Percentiles rank a stretch among this genome's conserved stretches.
Conservation (phyloP, 371 early-diverging fungal species). For the Thermomucor indicae-seudaticae region DNA sequence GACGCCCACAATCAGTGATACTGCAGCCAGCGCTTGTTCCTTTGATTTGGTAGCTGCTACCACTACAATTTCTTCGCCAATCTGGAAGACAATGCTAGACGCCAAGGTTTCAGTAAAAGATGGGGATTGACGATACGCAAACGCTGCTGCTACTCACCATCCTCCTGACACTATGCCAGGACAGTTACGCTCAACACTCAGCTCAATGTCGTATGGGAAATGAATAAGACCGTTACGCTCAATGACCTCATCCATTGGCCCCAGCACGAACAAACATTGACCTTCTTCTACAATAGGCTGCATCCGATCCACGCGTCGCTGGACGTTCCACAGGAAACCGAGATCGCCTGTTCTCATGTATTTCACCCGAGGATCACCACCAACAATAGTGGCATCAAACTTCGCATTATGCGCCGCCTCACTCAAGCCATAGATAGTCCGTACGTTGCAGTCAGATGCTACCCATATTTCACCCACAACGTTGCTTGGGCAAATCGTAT, state of each 20-base stretch:
- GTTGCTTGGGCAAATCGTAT: slow-evolving; percentile 60
- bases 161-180: slow-evolving; percentile 49
- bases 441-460: slow-evolving; percentile 60
- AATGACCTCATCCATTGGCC: slow-evolving; percentile 67
- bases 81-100: slow-evolving; percentile 48
- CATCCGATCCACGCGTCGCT: slow-evolving; percentile 33
- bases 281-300: slow-evolving; percentile 51
- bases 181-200: slow-evolving; percentile 63
- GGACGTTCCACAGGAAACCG: slow-evolving; percentile 76
- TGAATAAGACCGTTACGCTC: slow-evolving; percentile 69
- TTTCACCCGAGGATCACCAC: slow-evolving; percentile 57
- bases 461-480: slow-evolving; percentile 90
- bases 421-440: slow-evolving; percentile 33
- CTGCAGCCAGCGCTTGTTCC: slow-evolving; percentile 45
- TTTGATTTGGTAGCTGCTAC: slow-evolving; percentile 47
- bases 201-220: slow-evolving; percentile 73
- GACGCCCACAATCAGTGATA: slow-evolving; percentile 61
- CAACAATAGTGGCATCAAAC: slow-evolving; percentile 53
- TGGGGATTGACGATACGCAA: no score
- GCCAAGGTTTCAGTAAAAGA: not conserved
- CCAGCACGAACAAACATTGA: slow-evolving; percentile 75
- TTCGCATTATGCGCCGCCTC: slow-evolving; percentile 16
- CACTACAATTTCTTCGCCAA: slow-evolving; percentile 46
- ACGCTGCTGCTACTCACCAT: slow-evolving; percentile 20
- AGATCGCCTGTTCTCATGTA: slow-evolving; percentile 84